Conservation (phyloP, 192 early-diverging fungal genomes). For the Kickxella alabastrina region DNA sequence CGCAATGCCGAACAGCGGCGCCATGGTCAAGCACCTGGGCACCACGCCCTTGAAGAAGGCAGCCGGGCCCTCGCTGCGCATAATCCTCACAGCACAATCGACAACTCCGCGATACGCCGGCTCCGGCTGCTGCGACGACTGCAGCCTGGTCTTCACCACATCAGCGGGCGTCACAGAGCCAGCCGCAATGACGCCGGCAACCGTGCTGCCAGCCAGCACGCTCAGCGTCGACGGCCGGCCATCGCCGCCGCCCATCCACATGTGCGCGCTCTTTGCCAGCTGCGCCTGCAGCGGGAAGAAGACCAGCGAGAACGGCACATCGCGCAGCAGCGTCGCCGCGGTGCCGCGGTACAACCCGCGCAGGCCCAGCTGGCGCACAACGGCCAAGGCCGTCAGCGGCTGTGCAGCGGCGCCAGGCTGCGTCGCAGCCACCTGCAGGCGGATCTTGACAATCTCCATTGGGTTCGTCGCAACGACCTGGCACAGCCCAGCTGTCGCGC, state of each 20-base stretch:
- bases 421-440: conserved; percentile 74
- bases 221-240: conserved; percentile 69
- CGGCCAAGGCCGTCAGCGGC: conserved; percentile 59
- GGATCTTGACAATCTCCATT: conserved; percentile 93
- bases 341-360: conserved; percentile 85
- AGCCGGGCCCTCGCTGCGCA: conserved; percentile 48
- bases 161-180: conserved; percentile 64
- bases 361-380: conserved; percentile 86
- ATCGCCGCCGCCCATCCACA: conserved; percentile 53
- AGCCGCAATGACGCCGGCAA: conserved; percentile 95
- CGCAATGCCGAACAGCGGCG: conserved; percentile 60
- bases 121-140: conserved; percentile 55
- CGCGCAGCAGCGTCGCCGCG: conserved; percentile 84
- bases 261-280: conserved; percentile 39
- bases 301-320: conserved; percentile 86
- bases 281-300: conserved; percentile 68
- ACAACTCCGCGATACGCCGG: conserved; percentile 40
- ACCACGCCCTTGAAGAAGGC: conserved; percentile 70
- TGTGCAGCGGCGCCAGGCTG: conserved; percentile 7
- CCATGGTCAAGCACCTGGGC: conserved; percentile 51
- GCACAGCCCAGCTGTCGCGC: conserved; percentile 89
- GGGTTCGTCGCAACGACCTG: conserved; percentile 90
- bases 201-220: conserved; percentile 89
- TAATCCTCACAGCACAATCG: conserved; percentile 55
- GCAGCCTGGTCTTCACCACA: conserved; percentile 75